A percentile compares a stretch with the other conserved stretches of the same genome.
Evolutionary conservation across 805 yeast species (phyloP).

Genomic region (Citeromyces nyonsensis): DNA sequence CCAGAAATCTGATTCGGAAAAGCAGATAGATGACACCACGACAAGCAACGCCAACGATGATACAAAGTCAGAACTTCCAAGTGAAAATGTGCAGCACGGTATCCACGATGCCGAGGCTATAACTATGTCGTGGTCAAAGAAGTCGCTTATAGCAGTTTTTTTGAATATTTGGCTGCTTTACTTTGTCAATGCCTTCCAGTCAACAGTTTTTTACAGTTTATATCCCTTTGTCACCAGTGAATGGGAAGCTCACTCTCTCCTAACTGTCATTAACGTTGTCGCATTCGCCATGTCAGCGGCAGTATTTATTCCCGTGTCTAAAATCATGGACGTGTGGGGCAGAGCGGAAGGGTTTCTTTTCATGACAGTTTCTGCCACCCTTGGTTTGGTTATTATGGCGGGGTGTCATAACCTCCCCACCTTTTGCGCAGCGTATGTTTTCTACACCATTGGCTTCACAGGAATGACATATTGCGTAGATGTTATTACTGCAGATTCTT

Average conservation of each 20-base stretch:
- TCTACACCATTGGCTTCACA: constrained; percentile 14
- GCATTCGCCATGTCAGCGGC: background rate
- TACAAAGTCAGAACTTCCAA: too few relatives aligned
- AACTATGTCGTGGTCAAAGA: background rate
- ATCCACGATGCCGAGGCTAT: background rate
- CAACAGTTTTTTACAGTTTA: background rate
- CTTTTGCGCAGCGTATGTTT: constrained; percentile 15
- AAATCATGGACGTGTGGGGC: constrained; percentile 12
- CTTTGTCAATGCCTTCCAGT: background rate
- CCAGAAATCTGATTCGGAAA: too few relatives aligned
- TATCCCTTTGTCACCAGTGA: background rate
- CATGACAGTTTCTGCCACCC: constrained; percentile 7
- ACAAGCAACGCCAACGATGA: too few relatives aligned
- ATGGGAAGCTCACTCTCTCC: background rate
- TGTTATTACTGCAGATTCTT: constrained; percentile 14
- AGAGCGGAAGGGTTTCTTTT: constrained; percentile 14
- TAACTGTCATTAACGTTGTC: background rate
- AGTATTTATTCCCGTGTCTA: constrained; percentile 7
- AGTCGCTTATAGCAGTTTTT: background rate
- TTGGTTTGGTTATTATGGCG: constrained; percentile 14
- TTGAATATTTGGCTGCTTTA: background rate
- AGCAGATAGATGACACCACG: too few relatives aligned
- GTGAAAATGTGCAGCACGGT: background rate
- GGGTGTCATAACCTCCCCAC: constrained; percentile 10
- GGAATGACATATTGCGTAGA: constrained; percentile 12